phyloP scores from a whole-genome alignment of 1,284 basidiomycete species.

The Naganishia albida region DNA sequence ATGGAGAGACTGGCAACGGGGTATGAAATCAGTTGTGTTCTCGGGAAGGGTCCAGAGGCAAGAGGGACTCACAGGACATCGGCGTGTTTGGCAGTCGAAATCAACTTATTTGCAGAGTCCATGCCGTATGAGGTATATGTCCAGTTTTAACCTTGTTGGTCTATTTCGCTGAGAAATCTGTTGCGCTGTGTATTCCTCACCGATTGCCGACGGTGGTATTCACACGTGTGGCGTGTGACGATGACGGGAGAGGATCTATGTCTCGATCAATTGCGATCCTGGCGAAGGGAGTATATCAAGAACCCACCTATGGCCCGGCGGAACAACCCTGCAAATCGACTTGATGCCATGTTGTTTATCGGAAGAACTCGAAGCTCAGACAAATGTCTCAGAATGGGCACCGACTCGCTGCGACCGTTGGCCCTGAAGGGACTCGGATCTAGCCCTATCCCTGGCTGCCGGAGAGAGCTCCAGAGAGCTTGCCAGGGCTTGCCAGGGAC shows the following conservation, averaged over 20 bases:
- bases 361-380: conserved; percentile 8
- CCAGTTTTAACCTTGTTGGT: no score
- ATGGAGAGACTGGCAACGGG: neutral
- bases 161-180: neutral
- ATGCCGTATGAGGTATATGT: neutral
- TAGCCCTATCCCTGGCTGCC: neutral
- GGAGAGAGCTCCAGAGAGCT: neutral
- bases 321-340: neutral
- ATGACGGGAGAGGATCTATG: neutral
- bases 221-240: no score
- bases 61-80: conserved; percentile 2
- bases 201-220: no score
- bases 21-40: neutral
- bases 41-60: neutral
- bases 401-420: neutral
- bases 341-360: neutral
- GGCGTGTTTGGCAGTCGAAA: conserved; percentile 1
- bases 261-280: neutral
- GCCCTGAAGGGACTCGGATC: no score
- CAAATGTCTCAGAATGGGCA: conserved; percentile 8
- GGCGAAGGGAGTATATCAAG: conserved; percentile 1
- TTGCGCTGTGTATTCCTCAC: no score
- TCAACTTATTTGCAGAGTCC: neutral
- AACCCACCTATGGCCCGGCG: neutral
- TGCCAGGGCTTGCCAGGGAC: no score